phyloP scores from a whole-genome alignment of 73 alveolate genomes.

The Effrenium voratum region DNA sequence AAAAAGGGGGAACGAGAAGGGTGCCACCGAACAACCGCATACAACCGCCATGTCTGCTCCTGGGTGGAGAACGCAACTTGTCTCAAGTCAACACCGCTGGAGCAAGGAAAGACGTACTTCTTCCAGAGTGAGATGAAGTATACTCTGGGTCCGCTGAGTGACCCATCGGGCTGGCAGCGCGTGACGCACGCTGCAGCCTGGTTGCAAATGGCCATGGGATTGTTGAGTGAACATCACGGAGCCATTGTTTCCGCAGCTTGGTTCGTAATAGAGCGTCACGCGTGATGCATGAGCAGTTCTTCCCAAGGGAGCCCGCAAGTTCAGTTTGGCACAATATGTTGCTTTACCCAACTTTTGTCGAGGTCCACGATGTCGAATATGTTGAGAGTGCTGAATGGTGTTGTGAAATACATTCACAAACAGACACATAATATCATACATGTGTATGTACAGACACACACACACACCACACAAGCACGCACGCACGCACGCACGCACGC shows the following conservation, averaged over 20 bases:
- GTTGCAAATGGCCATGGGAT: no score
- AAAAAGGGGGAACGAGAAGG: no score
- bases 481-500: conserved; percentile 10
- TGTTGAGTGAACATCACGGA: no score
- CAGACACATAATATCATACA: not conserved
- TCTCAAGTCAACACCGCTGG: not conserved
- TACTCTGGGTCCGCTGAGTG: conserved; percentile 40
- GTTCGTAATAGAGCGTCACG: no score
- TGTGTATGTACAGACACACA: not conserved
- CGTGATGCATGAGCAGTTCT: no score
- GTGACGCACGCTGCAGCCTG: conserved; percentile 49
- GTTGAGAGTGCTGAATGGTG: not conserved
- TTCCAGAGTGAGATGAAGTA: conserved; percentile 81
- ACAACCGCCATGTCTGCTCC: not conserved
- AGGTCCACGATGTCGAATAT: not conserved
- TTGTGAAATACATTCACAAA: not conserved
- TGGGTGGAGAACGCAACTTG: not conserved
- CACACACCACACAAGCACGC: not conserved
- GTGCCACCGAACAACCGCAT: no score
- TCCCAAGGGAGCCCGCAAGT: no score
- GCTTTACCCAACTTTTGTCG: no score
- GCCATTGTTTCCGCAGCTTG: no score
- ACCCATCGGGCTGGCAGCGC: conserved; percentile 35
- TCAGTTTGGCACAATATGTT: no score
- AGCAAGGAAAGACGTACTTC: conserved; percentile 59